Percentiles rank a stretch among this genome's conserved stretches.
phyloP scores from a whole-genome alignment of 176 grass and related monocot species.

The Avena eriantha region DNA sequence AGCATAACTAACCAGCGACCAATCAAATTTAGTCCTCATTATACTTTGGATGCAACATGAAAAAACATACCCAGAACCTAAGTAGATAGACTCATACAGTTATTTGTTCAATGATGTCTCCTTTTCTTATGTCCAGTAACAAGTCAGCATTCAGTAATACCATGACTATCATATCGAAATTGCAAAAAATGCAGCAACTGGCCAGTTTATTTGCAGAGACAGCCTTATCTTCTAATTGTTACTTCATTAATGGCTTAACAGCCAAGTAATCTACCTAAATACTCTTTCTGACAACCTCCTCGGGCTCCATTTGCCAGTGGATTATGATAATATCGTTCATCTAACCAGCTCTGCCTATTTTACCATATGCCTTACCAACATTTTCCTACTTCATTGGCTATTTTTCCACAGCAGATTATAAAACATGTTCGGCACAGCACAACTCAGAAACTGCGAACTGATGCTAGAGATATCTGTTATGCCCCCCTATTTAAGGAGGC shows the following conservation, averaged over 20 bases:
- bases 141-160: neutral
- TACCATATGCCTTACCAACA: neutral
- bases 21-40: conserved; percentile 4
- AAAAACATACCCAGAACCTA: neutral
- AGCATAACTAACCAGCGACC: neutral
- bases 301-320: neutral
- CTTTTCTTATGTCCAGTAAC: conserved; percentile 17
- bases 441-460: neutral
- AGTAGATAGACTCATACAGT: neutral
- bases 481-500: neutral
- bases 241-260: neutral
- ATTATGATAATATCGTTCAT: neutral
- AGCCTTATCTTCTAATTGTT: neutral
- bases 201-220: neutral
- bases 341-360: neutral
- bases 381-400: conserved; percentile 8
- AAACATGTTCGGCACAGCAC: conserved; percentile 12
- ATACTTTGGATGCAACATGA: neutral
- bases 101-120: conserved; percentile 28
- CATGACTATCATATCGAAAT: neutral
- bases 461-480: neutral
- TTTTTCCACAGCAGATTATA: neutral
- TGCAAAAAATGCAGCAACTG: neutral
- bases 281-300: neutral
- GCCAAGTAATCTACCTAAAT: neutral